These are phyloP conservation scores for Bacidia rubella DNA, from an alignment of 495 filamentous ascomycete genomes.

Conservation along the genomic window DNA sequence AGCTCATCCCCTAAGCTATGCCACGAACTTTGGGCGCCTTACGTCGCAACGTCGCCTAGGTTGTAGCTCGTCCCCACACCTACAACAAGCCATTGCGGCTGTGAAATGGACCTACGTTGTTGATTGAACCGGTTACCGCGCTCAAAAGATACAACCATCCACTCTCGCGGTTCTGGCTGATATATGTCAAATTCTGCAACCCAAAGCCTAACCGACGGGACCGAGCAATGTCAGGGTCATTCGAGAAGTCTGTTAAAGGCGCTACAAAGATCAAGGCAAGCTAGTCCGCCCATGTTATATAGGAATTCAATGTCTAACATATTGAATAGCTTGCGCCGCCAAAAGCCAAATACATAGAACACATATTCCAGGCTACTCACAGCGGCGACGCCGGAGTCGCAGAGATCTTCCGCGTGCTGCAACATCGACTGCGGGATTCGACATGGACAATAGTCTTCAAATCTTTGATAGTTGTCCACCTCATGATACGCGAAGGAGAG, in stretches of 20 bases:
- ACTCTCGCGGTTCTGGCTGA: no score
- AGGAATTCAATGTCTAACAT: conserved; percentile 9
- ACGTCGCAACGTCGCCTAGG: neutral
- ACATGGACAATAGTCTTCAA: conserved; percentile 99
- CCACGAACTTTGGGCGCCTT: neutral
- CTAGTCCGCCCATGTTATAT: neutral
- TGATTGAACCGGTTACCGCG: neutral
- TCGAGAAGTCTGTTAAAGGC: conserved; percentile 88
- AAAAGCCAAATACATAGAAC: conserved; percentile 99
- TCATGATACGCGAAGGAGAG: conserved; percentile 95
- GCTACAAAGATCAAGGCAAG: conserved; percentile 86
- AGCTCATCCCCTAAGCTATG: neutral
- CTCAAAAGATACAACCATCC: neutral
- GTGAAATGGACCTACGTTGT: neutral
- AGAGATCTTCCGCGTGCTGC: conserved; percentile 86
- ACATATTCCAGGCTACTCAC: conserved; percentile 91
- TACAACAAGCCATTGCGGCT: neutral
- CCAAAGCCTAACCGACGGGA: no score
- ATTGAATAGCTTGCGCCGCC: conserved; percentile 68
- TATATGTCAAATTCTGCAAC: no score
- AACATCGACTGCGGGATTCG: conserved; percentile 77
- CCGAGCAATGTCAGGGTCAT: conserved; percentile 54
- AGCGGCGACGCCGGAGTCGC: conserved; percentile 89
- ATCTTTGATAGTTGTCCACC: conserved; percentile 81
- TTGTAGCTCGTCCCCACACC: neutral